These are phyloP conservation scores for Puccinia triticina DNA, from an alignment of 1,284 basidiomycete genomes.

Conservation along the genomic window DNA sequence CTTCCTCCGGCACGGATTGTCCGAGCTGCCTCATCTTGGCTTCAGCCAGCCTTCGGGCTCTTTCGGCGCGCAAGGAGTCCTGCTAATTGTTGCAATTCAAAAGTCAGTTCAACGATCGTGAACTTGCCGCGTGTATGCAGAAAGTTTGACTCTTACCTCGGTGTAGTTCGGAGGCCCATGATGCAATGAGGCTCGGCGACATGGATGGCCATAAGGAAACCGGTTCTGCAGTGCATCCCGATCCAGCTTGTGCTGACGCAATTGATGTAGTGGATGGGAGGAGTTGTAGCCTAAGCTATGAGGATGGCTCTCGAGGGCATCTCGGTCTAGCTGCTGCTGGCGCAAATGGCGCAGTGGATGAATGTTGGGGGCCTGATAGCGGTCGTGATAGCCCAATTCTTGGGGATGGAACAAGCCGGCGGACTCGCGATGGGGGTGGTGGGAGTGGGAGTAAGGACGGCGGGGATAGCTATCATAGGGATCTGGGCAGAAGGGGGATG, in stretches of 20 bases:
- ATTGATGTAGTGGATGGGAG: slow-evolving; percentile 7
- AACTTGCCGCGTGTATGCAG: neutral
- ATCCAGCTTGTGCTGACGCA: neutral
- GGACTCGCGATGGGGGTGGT: slow-evolving; percentile 12
- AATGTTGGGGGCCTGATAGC: neutral
- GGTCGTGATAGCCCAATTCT: neutral
- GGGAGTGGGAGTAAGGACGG: neutral
- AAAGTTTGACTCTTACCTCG: neutral
- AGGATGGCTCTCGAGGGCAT: neutral
- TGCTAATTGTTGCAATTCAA: neutral
- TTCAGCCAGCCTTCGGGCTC: slow-evolving; percentile 36
- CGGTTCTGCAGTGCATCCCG: neutral
- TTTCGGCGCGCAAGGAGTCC: slow-evolving; percentile 39
- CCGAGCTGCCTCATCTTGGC: slow-evolving; percentile 6
- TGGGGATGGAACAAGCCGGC: neutral
- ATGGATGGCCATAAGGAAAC: neutral
- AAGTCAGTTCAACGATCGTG: neutral
- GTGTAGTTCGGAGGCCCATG: neutral
- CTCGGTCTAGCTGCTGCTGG: neutral
- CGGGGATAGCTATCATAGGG: neutral
- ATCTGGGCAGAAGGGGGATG: neutral
- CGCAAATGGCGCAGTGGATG: neutral
- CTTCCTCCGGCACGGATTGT: slow-evolving; percentile 6
- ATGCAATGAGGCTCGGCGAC: neutral
- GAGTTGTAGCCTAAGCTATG: neutral